Base-by-base conservation (phyloP, 2,329 filamentous ascomycete species). In the Mollisia scopiformis region DNA sequence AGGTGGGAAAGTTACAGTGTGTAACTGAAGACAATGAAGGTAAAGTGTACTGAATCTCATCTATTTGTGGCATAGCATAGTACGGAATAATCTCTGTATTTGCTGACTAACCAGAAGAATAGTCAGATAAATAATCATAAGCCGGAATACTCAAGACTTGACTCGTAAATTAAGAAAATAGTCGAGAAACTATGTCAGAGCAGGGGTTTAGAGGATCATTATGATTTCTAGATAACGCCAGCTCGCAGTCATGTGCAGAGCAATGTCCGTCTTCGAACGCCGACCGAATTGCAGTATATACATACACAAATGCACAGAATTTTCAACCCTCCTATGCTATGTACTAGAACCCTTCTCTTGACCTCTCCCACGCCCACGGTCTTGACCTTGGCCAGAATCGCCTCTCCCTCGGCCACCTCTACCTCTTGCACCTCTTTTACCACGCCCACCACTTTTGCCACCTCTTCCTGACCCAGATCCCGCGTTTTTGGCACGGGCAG, bases 341-440 rank as follows among this genome's bases (percentile, higher is more conserved):
- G 28, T 23, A 16, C 13, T 30, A 14, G 25, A 35, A 14, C 3
- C 25, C 25, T 62, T 66, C 43, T 62, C 64, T 25, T 51, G 49
- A 1, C 27, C 56, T 46, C 57, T 60, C n/a, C 56, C 60, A 19
- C 60, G 41, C 6, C 52, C 60, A n/a, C 60, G 43, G 14, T 23
- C 58, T 16, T 37, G 43, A 28, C 50, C n/a, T 16, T 37, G 43
- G 23, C 50, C n/a, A 37, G 50, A 30, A 33, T 51, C 51, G n/a
- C 59, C 59, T 54, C 56, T 58, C 13, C 62, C 62, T 35, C 59
- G 58, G 2, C 59, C 59, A 31, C 60, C 46, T 53, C 56, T 30
- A 25, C 51, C 56, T 31, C 47, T 52, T 6, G 39, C 35, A 7
- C 47, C 35, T 7, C 59, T 50, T 6, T 60, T 57, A 10, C 62